Evolutionary conservation across 1,284 basidiomycete species (phyloP).

Genomic region (Leccinum pachyderme): DNA sequence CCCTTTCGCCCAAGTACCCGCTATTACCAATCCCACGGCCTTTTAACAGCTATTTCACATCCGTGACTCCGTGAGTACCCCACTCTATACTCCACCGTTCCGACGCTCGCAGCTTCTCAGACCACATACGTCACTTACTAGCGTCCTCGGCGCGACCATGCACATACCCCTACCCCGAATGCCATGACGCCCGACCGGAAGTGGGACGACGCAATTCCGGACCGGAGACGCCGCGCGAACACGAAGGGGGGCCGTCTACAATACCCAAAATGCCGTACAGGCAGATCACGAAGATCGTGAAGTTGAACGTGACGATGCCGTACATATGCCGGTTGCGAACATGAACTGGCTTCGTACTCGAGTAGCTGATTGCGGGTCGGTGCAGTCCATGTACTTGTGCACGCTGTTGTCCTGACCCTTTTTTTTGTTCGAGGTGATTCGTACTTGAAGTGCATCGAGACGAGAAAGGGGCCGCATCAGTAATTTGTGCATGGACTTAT

Average conservation of each 20-base stretch:
- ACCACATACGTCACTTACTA: constrained; percentile 47
- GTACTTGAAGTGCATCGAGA: not conserved
- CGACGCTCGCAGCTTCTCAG: constrained; percentile 45
- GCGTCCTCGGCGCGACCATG: constrained; percentile 48
- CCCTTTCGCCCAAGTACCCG: constrained; percentile 35
- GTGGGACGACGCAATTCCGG: constrained; percentile 47
- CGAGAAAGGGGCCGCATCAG: too few species aligned
- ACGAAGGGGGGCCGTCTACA: constrained; percentile 42
- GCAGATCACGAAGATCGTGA: constrained; percentile 45
- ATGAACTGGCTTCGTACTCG: constrained; percentile 47
- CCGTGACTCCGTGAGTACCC: constrained; percentile 49
- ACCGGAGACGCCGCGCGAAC: constrained; percentile 38
- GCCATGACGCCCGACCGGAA: constrained; percentile 42
- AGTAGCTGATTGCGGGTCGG: constrained; percentile 43
- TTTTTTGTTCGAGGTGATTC: too few species aligned
- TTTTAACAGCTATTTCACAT: constrained; percentile 46
- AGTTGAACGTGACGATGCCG: constrained; percentile 56
- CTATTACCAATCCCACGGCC: constrained; percentile 37
- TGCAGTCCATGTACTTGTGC: too few species aligned
- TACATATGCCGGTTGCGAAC: constrained; percentile 58
- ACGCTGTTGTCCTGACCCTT: too few species aligned
- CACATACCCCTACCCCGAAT: constrained; percentile 43
- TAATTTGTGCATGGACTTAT: not conserved
- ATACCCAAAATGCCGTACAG: constrained; percentile 44
- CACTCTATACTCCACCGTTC: constrained; percentile 43